Conservation (phyloP, 148 eudicot species). For the Arctostaphylos glauca region DNA sequence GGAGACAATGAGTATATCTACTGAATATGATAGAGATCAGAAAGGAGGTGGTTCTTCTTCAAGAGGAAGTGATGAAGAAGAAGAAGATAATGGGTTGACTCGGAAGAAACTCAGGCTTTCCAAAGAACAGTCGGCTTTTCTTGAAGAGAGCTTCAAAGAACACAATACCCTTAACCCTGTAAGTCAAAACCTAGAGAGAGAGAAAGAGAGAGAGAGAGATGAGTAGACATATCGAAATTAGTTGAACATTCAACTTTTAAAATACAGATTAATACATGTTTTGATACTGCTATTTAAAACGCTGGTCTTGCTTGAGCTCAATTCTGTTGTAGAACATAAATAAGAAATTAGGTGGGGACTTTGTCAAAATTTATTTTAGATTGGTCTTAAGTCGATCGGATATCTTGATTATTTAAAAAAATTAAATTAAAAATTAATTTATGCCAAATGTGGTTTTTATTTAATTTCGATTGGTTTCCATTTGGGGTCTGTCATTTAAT, state of each 20-base stretch:
- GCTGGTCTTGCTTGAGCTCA: too few relatives aligned
- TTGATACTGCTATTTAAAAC: too few relatives aligned
- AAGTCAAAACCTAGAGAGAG: constrained; percentile 23
- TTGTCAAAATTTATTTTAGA: too few relatives aligned
- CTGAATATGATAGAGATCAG: constrained; percentile 17
- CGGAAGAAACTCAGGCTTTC: constrained; percentile 74
- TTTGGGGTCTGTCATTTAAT: not conserved
- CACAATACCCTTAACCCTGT: constrained; percentile 80
- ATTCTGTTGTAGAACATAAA: too few relatives aligned
- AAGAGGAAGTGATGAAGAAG: constrained; percentile 57
- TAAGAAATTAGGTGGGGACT: too few relatives aligned
- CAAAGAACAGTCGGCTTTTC: constrained; percentile 79
- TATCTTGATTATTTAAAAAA: too few relatives aligned
- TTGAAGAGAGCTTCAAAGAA: constrained; percentile 77
- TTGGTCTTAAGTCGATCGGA: too few relatives aligned
- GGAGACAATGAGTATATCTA: constrained; percentile 7
- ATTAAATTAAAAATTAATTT: too few relatives aligned
- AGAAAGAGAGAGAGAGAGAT: not conserved
- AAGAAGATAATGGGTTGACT: constrained; percentile 30
- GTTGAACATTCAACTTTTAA: too few relatives aligned
- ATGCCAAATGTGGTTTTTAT: too few relatives aligned
- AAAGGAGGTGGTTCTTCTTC: constrained; percentile 25
- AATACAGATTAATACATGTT: too few relatives aligned
- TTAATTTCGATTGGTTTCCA: not conserved
- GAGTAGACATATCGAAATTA: too few relatives aligned